Conservation (phyloP, 2,329 filamentous ascomycete species). For the Fusarium staphyleae region DNA sequence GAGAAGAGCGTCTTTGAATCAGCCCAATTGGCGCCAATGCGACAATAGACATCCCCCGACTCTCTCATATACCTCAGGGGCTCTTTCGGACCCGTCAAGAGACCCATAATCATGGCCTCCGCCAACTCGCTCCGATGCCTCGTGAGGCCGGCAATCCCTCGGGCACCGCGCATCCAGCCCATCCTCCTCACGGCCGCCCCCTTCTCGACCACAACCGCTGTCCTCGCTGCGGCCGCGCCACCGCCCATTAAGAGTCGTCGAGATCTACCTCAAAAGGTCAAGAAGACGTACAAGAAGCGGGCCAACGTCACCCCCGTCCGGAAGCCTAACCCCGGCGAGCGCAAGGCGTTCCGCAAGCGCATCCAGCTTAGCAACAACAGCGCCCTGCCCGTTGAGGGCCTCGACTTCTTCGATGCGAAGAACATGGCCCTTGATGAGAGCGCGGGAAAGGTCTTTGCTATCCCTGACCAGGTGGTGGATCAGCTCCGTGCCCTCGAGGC, state of each 20-base stretch:
- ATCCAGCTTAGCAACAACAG: constrained; percentile 95
- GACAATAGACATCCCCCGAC: constrained; percentile 27
- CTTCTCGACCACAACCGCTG: constrained; percentile 50
- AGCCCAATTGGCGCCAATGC: constrained; percentile 44
- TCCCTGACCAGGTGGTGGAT: constrained; percentile 77
- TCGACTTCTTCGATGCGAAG: constrained; percentile 66
- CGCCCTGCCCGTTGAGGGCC: constrained; percentile 76
- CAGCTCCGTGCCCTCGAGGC: constrained; percentile 83
- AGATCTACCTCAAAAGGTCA: constrained; percentile 49
- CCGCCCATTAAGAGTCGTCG: constrained; percentile 46
- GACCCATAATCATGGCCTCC: constrained; percentile 47
- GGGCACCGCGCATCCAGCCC: constrained; percentile 46
- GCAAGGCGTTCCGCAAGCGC: constrained; percentile 85
- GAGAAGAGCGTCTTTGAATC: constrained; percentile 34
- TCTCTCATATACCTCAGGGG: constrained; percentile 10
- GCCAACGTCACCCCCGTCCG: constrained; percentile 53
- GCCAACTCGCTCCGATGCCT: constrained; percentile 53
- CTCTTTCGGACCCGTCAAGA: not conserved
- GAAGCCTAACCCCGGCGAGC: constrained; percentile 76
- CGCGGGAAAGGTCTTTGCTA: constrained; percentile 70
- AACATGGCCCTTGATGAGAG: constrained; percentile 62
- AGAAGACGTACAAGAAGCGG: constrained; percentile 62
- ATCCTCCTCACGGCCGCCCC: constrained; percentile 46
- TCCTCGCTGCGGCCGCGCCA: constrained; percentile 42
- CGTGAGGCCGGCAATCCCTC: constrained; percentile 46